Base-by-base conservation (phyloP, 176 grass and related monocot genomes). In the Hordeum marinum region DNA sequence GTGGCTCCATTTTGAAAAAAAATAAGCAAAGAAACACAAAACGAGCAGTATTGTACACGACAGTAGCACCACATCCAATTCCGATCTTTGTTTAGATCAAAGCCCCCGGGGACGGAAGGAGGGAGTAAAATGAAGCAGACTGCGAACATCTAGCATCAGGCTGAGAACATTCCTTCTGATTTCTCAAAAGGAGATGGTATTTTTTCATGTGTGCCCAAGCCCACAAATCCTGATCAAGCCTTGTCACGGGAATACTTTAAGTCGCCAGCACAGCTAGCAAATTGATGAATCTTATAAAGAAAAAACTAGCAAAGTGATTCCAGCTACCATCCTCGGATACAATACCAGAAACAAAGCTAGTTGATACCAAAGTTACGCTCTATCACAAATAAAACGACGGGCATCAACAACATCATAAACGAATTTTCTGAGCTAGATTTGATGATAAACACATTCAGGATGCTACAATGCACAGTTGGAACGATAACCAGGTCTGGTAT, bases 391-490 rank as follows among this genome's bases (percentile, higher is more conserved):
- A 64, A 74, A 72, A 87, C 20, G 7, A 24, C 35, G 37, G 76
- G 24, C 26, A 68, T 24, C 66, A 60, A 46, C 60, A 36, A 39
- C 32, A 5, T 41, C 27, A 73, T 37, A 36, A 84, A 84, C 68
- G 18, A 87, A 91, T 69, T 32, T 84, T 76, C 75, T 84, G 50
- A 24, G 13, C 52, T 84, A 80, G 75, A 79, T 87, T 91, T 87
- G 13, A 84, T 32, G 62, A 80, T 75, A 52, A 32, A 25, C 46
- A 80, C 35, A 78, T 45, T 35, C 24, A 83, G 8, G 48, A 59
- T 43, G 45, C 48, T 75, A 87, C 80, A 85, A 85, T 78, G 78
- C 64, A 89, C 80, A 89, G 70, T 82, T 88, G 75, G 73, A 88
- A 78, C 21, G 17, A 34, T 75, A 80, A 76, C 20, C 39, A 63